A percentile compares a stretch with the other conserved stretches of the same genome.
Evolutionary conservation across 345 rosid species (phyloP).

Genomic region (Populus pruinosa): DNA sequence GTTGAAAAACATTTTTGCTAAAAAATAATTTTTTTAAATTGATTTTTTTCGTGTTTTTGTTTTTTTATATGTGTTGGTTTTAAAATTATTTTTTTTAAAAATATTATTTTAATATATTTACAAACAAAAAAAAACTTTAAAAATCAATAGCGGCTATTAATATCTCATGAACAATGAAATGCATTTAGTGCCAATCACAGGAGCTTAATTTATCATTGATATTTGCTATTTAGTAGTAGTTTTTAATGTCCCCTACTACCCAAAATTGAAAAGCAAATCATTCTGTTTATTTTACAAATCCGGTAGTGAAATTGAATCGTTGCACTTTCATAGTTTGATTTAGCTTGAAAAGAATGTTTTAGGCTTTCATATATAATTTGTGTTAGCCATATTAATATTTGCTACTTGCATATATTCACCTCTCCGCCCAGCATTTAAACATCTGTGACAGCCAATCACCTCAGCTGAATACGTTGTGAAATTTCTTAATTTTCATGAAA

Average conservation of each 20-base stretch:
- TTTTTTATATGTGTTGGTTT: no score
- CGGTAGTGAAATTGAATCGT: neutral
- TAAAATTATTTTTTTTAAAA: no score
- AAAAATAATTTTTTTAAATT: no score
- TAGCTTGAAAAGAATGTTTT: neutral
- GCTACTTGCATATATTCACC: neutral
- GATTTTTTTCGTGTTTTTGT: no score
- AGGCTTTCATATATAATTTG: neutral
- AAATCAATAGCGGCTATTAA: no score
- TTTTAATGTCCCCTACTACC: neutral
- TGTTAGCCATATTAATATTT: no score
- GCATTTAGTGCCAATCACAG: neutral
- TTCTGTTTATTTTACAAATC: neutral
- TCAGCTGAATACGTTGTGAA: neutral
- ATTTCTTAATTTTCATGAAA: neutral
- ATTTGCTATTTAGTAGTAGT: neutral
- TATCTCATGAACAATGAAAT: neutral
- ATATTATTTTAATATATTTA: no score
- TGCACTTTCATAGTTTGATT: neutral
- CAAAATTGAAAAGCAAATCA: neutral
- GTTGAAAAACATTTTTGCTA: no score
- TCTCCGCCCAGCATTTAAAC: neutral
- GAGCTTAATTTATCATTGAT: neutral
- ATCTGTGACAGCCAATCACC: no score
- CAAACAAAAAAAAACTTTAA: no score